Conservation (phyloP, 257 asterid species). For the Ligustrum vulgare region DNA sequence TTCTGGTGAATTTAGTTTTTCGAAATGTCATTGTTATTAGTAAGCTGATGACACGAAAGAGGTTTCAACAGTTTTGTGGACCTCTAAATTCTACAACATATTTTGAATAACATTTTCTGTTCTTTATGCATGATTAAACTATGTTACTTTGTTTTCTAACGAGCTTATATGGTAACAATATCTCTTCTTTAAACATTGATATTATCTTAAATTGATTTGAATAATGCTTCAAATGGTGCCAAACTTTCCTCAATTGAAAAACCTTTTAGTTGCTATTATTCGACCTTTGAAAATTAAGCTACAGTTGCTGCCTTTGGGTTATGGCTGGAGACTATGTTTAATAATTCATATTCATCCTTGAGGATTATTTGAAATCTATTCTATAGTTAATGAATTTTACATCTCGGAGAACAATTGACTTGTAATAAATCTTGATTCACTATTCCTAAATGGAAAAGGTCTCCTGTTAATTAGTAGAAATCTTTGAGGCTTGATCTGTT, state of each 20-base stretch:
- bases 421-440: neutral
- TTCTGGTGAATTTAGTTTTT: neutral
- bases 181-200: neutral
- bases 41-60: neutral
- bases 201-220: neutral
- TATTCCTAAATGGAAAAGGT: no score
- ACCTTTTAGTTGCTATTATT: neutral
- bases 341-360: neutral
- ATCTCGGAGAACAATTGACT: neutral
- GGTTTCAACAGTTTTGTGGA: neutral
- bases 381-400: slow-evolving; percentile 2
- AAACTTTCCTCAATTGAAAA: neutral
- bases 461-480: neutral
- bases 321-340: neutral
- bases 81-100: neutral
- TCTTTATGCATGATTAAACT: neutral
- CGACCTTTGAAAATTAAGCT: neutral
- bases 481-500: neutral
- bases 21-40: neutral
- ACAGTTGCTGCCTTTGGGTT: slow-evolving; percentile 9
- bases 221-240: neutral
- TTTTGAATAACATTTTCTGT: neutral
- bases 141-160: neutral
- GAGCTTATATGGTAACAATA: neutral
- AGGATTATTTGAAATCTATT: neutral